Evolutionary conservation across 768 basidiomycete species (phyloP), one percentile per base, ranked within the genome.

Genomic region (Erythrobasidium yunnanense): DNA sequence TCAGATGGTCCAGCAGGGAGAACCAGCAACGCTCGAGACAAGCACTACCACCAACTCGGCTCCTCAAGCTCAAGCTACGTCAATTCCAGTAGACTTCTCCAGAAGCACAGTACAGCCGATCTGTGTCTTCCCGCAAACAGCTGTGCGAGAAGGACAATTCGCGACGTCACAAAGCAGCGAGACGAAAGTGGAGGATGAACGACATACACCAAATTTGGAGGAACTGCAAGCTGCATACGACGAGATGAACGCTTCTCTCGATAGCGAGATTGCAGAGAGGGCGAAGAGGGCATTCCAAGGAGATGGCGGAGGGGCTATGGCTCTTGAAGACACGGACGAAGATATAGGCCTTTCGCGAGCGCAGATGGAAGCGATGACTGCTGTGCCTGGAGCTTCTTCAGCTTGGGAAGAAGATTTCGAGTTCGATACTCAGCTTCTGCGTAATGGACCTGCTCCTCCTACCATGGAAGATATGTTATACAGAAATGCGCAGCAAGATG

Each of bases 1-100:
- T 72, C 77, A 84, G 55, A 82, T 95, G 76, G 86, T 92, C 11
- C 70, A 74, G 50, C 46, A 68, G 25, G 29, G 45, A 77, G 81
- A 20, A 45, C 22, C 42, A 45, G 42, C 22, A 15, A 45, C 22
- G 38, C 38, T 11, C 38, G 38, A 42, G 38, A 11, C 11, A 42
- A 42, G 38, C 38, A 11, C 11, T 42, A n/a, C n/a, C n/a, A n/a
- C n/a, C n/a, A n/a, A n/a, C n/a, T n/a, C n/a, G n/a, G n/a, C n/a
- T 11, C 38, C 11, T 11, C 38, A 11, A 42, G 38, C 11, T 42
- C 11, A 11, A n/a, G 38, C 11, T n/a, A 42, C n/a, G 38, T 11
- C 38, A 11, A n/a, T 42, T n/a, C 38, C 38, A 11, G 38, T 42
- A 11, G 38, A 42, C n/a, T 42, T 42, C 38, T 42, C 38, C n/a